phyloP scores from a whole-genome alignment of 106 monocot species.

The Acorus gramineus region DNA sequence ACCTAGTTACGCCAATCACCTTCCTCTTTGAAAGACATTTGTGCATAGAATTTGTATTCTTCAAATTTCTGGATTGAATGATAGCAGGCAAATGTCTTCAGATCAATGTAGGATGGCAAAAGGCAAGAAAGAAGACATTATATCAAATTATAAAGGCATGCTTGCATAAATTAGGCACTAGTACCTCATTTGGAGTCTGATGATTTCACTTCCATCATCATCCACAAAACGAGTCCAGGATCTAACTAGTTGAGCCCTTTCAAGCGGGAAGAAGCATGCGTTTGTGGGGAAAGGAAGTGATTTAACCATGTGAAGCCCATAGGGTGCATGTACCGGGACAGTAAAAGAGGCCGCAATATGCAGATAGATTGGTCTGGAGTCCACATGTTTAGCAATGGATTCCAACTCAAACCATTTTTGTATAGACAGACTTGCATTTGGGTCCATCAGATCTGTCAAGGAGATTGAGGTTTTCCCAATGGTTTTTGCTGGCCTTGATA shows the following conservation, averaged over 20 bases:
- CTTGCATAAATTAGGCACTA: not conserved
- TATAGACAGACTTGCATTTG: constrained; percentile 40
- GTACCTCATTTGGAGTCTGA: constrained; percentile 70
- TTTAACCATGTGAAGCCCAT: constrained; percentile 33
- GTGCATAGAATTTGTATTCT: constrained; percentile 13
- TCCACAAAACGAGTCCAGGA: constrained; percentile 39
- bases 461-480: constrained; percentile 62
- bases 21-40: constrained; percentile 15
- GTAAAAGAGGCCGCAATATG: constrained; percentile 72
- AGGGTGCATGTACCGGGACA: constrained; percentile 36
- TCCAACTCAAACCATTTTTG: constrained; percentile 74
- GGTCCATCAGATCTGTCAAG: constrained; percentile 40
- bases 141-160: not conserved
- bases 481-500: constrained; percentile 21
- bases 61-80: constrained; percentile 17
- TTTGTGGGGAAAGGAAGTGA: constrained; percentile 18
- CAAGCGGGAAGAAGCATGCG: constrained; percentile 29
- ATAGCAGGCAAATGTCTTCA: not conserved
- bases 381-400: constrained; percentile 13
- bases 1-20: constrained; percentile 30
- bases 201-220: constrained; percentile 41
- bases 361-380: constrained; percentile 35
- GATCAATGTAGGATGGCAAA: not conserved
- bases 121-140: not conserved
- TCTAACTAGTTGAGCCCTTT: constrained; percentile 17